Conservation (phyloP, 108 stramenopile genomes). For the Stephanodiscus minutulus region DNA sequence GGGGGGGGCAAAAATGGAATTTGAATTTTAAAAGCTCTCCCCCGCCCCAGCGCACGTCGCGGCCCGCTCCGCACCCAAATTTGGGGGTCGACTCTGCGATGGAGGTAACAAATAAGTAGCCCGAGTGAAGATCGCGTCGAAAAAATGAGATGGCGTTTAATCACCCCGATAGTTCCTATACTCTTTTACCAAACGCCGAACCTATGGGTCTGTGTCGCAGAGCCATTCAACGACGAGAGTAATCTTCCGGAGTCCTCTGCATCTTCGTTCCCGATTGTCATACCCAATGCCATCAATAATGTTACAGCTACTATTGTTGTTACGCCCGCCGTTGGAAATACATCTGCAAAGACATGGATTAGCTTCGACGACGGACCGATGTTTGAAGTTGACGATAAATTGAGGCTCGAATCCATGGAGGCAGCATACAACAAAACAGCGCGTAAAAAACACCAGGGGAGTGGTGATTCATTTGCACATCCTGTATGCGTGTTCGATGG, state of each 20-base stretch:
- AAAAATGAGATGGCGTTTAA: neutral
- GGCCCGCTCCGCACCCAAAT: too few relatives aligned
- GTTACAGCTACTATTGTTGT: conserved; percentile 9
- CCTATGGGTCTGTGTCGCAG: neutral
- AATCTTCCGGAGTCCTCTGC: neutral
- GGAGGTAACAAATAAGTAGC: too few relatives aligned
- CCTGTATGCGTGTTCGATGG: conserved; percentile 36
- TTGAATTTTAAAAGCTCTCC: conserved; percentile 6
- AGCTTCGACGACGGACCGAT: conserved; percentile 27
- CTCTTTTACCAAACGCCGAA: neutral
- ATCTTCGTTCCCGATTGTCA: neutral
- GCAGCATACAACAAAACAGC: conserved; percentile 22
- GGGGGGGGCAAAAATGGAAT: neutral
- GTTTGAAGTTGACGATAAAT: conserved; percentile 13
- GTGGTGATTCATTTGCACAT: conserved; percentile 17
- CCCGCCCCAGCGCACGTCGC: too few relatives aligned
- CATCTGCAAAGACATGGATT: conserved; percentile 17
- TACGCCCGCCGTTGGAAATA: neutral
- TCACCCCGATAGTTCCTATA: neutral
- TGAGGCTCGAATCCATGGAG: conserved; percentile 13
- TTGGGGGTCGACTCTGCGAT: too few relatives aligned
- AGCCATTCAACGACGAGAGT: neutral
- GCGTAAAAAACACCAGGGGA: neutral
- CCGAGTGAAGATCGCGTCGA: too few relatives aligned
- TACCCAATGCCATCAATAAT: conserved; percentile 16